Evolutionary conservation across 106 monocot genomes (phyloP).

Genomic region (Gastrodia elata): DNA sequence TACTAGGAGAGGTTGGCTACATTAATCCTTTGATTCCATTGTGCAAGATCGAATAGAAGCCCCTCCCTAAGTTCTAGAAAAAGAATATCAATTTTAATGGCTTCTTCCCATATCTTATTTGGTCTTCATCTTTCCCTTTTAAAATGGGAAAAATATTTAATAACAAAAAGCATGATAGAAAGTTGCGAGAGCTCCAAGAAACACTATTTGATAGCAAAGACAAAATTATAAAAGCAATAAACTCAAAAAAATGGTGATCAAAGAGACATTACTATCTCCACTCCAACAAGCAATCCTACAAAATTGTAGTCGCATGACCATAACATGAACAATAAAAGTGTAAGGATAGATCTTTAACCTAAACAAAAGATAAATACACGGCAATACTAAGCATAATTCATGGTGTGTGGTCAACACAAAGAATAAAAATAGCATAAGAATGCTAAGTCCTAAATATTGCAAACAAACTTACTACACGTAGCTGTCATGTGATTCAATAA

Average conservation of each 20-base stretch:
- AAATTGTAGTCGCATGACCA: background rate
- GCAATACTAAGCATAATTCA: background rate
- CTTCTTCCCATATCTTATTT: too few species aligned
- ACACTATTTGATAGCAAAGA: too few species aligned
- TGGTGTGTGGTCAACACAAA: background rate
- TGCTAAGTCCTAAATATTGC: background rate
- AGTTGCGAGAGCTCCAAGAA: too few species aligned
- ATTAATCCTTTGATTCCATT: too few species aligned
- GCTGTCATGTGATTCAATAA: slow-evolving; percentile 91
- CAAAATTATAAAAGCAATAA: too few species aligned
- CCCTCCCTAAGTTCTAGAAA: too few species aligned
- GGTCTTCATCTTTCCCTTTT: too few species aligned
- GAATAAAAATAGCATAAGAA: background rate
- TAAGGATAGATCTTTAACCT: background rate
- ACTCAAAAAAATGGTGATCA: background rate
- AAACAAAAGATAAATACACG: background rate
- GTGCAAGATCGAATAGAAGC: too few species aligned
- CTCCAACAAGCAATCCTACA: background rate
- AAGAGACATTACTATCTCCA: background rate
- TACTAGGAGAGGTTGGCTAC: too few species aligned
- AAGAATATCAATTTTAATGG: too few species aligned
- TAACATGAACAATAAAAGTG: background rate
- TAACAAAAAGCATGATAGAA: too few species aligned
- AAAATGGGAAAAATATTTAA: too few species aligned
- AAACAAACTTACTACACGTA: slow-evolving; percentile 56